phyloP scores from a whole-genome alignment of 139 green algal species.

The Mesostigma viride region DNA sequence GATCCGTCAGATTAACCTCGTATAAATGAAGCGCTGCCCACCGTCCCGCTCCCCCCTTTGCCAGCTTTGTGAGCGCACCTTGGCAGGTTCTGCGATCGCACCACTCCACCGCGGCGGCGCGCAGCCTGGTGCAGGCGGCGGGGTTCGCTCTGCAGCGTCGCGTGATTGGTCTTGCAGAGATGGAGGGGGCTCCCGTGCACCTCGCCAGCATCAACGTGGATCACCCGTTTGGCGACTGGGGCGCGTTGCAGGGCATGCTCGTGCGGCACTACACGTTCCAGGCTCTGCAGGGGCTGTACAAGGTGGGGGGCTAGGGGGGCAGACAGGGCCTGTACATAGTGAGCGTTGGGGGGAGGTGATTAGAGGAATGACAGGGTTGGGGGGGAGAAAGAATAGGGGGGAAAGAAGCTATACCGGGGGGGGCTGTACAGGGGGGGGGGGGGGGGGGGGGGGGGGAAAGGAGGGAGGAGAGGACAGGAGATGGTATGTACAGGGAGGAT shows the following conservation, averaged over 20 bases:
- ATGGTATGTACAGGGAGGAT: no score
- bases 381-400: not conserved
- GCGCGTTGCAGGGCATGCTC: not conserved
- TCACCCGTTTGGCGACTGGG: slow-evolving; percentile 12
- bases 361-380: no score
- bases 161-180: slow-evolving; percentile 23
- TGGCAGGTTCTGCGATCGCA: no score
- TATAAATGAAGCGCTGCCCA: no score
- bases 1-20: no score
- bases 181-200: slow-evolving; percentile 13
- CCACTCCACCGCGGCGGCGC: no score
- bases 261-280: slow-evolving; percentile 20
- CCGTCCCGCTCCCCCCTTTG: no score
- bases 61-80: no score
- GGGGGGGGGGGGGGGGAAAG: not conserved
- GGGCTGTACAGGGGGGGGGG: not conserved
- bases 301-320: no score
- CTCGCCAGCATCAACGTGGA: slow-evolving; percentile 1
- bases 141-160: slow-evolving; percentile 13
- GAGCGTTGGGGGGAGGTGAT: no score
- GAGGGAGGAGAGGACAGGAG: no score
- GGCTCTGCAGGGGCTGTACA: slow-evolving; percentile 11
- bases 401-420: not conserved
- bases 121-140: not conserved
- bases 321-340: no score